Conservation (phyloP, 768 basidiomycete genomes). For the Omphalotus guepiniiformis region DNA sequence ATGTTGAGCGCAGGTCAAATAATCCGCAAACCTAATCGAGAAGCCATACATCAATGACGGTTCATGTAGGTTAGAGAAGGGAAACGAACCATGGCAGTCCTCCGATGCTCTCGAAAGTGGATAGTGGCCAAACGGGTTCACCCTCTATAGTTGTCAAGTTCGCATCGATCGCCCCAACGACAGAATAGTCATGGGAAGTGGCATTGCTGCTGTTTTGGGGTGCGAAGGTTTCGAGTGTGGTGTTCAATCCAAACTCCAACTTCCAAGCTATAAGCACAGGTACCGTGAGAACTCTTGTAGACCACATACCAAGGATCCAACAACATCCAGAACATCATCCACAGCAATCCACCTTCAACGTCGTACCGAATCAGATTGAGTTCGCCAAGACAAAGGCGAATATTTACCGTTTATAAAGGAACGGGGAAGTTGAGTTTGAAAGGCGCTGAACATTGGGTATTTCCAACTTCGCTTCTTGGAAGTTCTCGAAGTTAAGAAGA, state of each 20-base stretch:
- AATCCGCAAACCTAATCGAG: conserved; percentile 1
- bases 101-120: neutral
- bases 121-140: neutral
- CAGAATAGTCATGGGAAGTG: neutral
- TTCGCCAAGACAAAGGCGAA: neutral
- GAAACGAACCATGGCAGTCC: neutral
- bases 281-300: too few relatives aligned
- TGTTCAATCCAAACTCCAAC: neutral
- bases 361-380: too few relatives aligned
- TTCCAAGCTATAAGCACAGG: too few relatives aligned
- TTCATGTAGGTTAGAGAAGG: too few relatives aligned
- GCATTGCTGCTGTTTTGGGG: neutral
- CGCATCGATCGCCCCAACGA: neutral
- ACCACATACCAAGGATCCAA: neutral
- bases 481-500: neutral
- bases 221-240: neutral
- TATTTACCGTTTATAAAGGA: neutral
- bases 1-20: neutral
- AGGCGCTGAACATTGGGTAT: conserved; percentile 1
- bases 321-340: neutral
- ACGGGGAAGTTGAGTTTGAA: neutral
- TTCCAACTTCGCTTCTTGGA: conserved; percentile 5
- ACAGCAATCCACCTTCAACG: conserved; percentile 2
- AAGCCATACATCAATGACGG: too few relatives aligned
- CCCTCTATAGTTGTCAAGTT: neutral